Evolutionary conservation across 495 filamentous ascomycete genomes (phyloP).

Genomic region (Podospora australis): DNA sequence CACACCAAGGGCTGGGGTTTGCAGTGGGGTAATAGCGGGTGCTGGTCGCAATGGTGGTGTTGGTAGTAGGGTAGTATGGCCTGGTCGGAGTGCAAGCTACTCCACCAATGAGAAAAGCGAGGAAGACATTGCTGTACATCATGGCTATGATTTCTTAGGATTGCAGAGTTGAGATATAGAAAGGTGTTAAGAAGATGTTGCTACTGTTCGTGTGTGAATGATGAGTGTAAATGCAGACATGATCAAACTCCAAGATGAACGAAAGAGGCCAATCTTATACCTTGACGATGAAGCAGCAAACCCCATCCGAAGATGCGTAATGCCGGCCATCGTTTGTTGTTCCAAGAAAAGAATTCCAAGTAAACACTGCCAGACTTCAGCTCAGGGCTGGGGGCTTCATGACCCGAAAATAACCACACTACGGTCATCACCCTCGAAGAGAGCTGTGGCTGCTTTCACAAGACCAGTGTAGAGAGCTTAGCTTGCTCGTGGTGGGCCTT

Average conservation of each 20-base stretch:
- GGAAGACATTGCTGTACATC: slow-evolving; percentile 6
- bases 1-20: background rate
- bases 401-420: no score
- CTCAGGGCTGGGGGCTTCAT: no score
- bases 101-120: slow-evolving; percentile 8
- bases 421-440: no score
- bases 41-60: background rate
- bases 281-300: background rate
- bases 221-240: background rate
- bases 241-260: no score
- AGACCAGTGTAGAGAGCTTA: no score
- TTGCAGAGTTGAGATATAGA: background rate
- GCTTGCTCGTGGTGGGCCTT: no score
- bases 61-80: background rate
- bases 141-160: no score
- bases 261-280: background rate
- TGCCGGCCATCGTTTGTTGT: background rate
- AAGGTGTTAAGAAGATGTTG: background rate
- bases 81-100: background rate
- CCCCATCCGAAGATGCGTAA: background rate
- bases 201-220: background rate
- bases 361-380: no score
- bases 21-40: background rate
- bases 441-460: no score
- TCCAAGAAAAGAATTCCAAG: background rate